These are phyloP conservation scores for Crassisporium funariophilum DNA, from an alignment of 768 basidiomycete species.

Conservation along the genomic window DNA sequence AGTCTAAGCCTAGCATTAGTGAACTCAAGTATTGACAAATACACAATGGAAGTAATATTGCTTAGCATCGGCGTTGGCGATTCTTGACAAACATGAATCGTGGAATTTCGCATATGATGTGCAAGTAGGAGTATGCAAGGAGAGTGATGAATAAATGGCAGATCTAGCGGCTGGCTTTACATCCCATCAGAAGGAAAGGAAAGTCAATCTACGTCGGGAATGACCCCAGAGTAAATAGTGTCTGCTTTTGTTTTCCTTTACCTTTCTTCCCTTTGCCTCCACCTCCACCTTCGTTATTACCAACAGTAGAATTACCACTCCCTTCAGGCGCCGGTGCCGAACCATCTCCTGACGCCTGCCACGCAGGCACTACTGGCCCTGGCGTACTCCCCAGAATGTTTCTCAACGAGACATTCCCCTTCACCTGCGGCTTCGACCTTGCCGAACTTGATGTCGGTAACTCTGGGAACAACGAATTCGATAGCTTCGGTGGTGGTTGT, in stretches of 20 bases:
- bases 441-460: constrained; percentile 50
- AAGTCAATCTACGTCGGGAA: constrained; percentile 36
- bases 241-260: constrained; percentile 86
- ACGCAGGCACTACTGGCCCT: constrained; percentile 40
- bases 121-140: no score
- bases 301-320: constrained; percentile 21
- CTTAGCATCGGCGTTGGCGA: no score
- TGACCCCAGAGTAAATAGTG: constrained; percentile 67
- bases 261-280: constrained; percentile 65
- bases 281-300: constrained; percentile 4
- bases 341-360: constrained; percentile 37
- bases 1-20: no score
- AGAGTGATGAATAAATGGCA: background rate
- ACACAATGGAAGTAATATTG: no score
- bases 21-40: no score
- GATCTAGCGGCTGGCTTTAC: no score
- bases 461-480: constrained; percentile 66
- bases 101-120: no score
- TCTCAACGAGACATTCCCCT: constrained; percentile 67
- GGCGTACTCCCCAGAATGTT: constrained; percentile 61
- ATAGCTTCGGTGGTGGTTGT: constrained; percentile 47
- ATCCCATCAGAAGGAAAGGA: background rate
- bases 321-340: constrained; percentile 54
- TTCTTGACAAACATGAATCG: no score
- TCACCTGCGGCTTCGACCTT: constrained; percentile 49